phyloP scores from a whole-genome alignment of 495 filamentous ascomycete genomes.

The Neurospora africana region DNA sequence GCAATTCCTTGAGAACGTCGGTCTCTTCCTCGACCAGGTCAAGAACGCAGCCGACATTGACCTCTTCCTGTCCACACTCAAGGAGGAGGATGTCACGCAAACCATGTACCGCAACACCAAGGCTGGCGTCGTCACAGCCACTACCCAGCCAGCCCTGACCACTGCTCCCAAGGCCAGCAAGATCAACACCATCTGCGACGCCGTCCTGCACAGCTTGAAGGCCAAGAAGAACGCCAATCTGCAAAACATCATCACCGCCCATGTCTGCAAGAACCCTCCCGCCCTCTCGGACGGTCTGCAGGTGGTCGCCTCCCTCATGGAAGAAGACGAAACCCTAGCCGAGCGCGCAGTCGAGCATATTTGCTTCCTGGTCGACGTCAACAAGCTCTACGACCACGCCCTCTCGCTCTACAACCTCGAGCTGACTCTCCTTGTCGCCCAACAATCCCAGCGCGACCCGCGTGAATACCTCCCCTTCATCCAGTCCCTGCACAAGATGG shows the following conservation, averaged over 20 bases:
- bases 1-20: constrained; percentile 69
- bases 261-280: constrained; percentile 86
- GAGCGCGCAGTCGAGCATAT: constrained; percentile 90
- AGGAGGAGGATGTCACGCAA: constrained; percentile 85
- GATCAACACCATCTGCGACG: constrained; percentile 81
- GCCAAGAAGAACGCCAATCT: constrained; percentile 56
- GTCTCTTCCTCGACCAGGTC: constrained; percentile 75
- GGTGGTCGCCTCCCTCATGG: constrained; percentile 67
- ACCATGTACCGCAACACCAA: constrained; percentile 88
- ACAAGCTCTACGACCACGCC: constrained; percentile 83
- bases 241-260: constrained; percentile 87
- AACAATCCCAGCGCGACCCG: constrained; percentile 92
- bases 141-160: constrained; percentile 5
- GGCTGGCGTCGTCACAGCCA: constrained; percentile 18
- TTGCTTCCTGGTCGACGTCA: constrained; percentile 90
- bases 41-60: constrained; percentile 79
- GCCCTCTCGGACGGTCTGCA: constrained; percentile 75
- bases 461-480: constrained; percentile 93
- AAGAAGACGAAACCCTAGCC: constrained; percentile 53
- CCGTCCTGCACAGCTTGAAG: constrained; percentile 59
- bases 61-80: constrained; percentile 79
- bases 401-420: constrained; percentile 87
- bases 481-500: constrained; percentile 67
- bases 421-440: constrained; percentile 78
- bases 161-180: constrained; percentile 39